Evolutionary conservation across 2,329 filamentous ascomycete genomes (phyloP), one percentile per base, ranked within the genome.

Genomic region (Cryphonectria japonica): DNA sequence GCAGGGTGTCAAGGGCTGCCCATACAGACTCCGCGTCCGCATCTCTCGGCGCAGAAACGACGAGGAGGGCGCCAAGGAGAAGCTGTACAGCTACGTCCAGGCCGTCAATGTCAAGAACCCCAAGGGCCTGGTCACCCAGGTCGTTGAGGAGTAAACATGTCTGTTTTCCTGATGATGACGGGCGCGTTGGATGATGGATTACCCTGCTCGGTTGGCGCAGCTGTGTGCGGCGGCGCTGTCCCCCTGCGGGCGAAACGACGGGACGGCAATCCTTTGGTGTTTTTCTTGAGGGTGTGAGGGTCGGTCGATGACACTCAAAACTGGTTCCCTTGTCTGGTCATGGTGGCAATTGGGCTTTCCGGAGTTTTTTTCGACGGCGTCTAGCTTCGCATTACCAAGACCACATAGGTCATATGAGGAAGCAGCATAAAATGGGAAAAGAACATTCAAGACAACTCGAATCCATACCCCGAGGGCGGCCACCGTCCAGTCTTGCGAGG

Each of bases 41-140:
- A 98, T 99, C 87, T 97, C 94, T 83, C 94, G 96, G 87, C 97
- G 97, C 92, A 94, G 96, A 91, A 99, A 99, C 88, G 96, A 99
- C 85, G 96, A 98, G 90, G 96, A 99, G 88, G 94, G 93, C 81
- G 96, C 97, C 84, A 97, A 97, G 90, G 94, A 99, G 91, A 97
- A 97, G 91, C 92, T 99, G 78, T 99, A 98, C 92, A 96, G 93
- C 85, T 98, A 97, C 87, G 96, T 99, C 79, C 95, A 99, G 91
- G 96, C 96, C 80, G 96, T 99, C 84, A 98, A 98, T 86, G 95
- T 98, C 83, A 97, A 98, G 93, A 93, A 97, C 87, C 91, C 94
- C 85, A 98, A 98, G 93, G 95, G 96, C 85, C 92, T 99, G 79
- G 90, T 93, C 83, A 99, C 96, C 78, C 90, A 92, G 79, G 89